Conservation (phyloP, 305 asterid species). For the Fraxinus sp. region DNA sequence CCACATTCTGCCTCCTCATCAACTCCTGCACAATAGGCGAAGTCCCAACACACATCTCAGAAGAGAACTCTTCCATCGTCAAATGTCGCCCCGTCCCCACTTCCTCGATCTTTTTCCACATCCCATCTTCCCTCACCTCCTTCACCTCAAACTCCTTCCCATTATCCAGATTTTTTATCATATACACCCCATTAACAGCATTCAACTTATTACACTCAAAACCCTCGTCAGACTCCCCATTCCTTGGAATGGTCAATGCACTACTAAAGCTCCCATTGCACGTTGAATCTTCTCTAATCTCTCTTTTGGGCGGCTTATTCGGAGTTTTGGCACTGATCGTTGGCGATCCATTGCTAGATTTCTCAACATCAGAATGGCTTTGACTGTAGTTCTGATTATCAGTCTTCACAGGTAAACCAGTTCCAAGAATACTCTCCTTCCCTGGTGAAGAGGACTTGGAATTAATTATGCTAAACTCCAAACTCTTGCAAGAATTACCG, state of each 20-base stretch:
- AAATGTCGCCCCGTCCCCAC: conserved; percentile 90
- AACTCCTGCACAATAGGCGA: conserved; percentile 95
- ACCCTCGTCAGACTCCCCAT: conserved; percentile 38
- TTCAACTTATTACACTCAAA: conserved; percentile 33
- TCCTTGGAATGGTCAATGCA: conserved; percentile 25
- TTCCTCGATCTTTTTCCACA: conserved; percentile 88
- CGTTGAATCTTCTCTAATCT: conserved; percentile 37
- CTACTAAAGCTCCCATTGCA: conserved; percentile 36
- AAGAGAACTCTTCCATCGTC: conserved; percentile 95
- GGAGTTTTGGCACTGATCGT: conserved; percentile 34
- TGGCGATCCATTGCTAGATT: conserved; percentile 47
- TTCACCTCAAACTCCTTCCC: conserved; percentile 97
- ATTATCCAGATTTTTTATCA: conserved; percentile 84
- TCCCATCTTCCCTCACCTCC: conserved; percentile 90
- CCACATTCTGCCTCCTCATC: conserved; percentile 94
- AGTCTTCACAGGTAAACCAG: conserved; percentile 41
- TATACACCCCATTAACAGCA: conserved; percentile 51
- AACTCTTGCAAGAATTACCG: conserved; percentile 29
- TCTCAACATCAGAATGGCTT: conserved; percentile 30
- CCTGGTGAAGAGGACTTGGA: conserved; percentile 10
- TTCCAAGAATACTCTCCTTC: conserved; percentile 24
- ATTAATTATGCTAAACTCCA: conserved; percentile 24
- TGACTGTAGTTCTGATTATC: conserved; percentile 23
- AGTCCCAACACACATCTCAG: conserved; percentile 89
- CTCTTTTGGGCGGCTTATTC: conserved; percentile 68